These are phyloP conservation scores for Sporisorium scitamineum DNA, from an alignment of 1,284 basidiomycete genomes.

Conservation along the genomic window DNA sequence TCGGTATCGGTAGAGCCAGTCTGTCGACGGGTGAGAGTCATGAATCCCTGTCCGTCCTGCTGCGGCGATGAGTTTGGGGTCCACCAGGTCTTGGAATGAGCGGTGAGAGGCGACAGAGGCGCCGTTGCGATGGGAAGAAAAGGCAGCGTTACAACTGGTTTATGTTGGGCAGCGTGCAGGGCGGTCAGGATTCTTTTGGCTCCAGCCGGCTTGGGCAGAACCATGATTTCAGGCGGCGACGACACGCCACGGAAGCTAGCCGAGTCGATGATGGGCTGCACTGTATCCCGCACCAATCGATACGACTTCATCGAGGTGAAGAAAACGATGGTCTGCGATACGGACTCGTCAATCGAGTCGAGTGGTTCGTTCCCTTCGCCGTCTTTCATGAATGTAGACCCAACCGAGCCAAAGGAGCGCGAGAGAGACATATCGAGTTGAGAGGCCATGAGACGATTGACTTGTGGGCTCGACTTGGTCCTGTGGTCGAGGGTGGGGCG, in stretches of 20 bases:
- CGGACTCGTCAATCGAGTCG: conserved; percentile 18
- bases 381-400: conserved; percentile 13
- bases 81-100: conserved; percentile 47
- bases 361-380: background rate
- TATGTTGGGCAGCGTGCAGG: conserved; percentile 49
- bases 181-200: conserved; percentile 51
- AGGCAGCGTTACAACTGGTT: conserved; percentile 83
- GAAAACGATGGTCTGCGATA: conserved; percentile 57
- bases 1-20: conserved; percentile 25
- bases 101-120: conserved; percentile 72
- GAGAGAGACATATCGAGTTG: conserved; percentile 13
- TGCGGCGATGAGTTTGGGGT: conserved; percentile 16
- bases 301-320: conserved; percentile 59
- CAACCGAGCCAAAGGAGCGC: conserved; percentile 33
- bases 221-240: conserved; percentile 58
- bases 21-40: conserved; percentile 31
- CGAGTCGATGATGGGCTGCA: conserved; percentile 58
- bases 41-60: conserved; percentile 24
- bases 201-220: conserved; percentile 57
- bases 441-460: conserved; percentile 38
- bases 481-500: conserved; percentile 43
- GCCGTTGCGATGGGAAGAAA: conserved; percentile 91
- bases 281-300: conserved; percentile 40
- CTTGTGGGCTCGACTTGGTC: conserved; percentile 51
- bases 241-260: conserved; percentile 39